phyloP scores from a whole-genome alignment of 441 rosid species.

The Brassica hybrid region DNA sequence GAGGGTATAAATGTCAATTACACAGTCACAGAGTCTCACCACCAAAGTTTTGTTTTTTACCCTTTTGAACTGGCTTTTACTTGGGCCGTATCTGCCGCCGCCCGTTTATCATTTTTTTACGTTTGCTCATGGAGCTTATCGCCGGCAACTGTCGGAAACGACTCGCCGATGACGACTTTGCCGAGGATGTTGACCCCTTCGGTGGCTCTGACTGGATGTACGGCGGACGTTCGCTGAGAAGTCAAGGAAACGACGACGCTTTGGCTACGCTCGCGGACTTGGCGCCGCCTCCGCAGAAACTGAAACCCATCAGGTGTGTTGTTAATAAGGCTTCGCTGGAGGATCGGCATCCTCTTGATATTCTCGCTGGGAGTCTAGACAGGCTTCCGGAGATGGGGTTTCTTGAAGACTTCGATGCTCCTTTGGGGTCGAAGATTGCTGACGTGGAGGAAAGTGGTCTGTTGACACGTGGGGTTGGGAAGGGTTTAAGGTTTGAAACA shows the following conservation, averaged over 20 bases:
- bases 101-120: slow-evolving; percentile 34
- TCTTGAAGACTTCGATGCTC: slow-evolving; percentile 43
- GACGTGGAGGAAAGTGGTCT: slow-evolving; percentile 35
- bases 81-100: slow-evolving; percentile 38
- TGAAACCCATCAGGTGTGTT: slow-evolving; percentile 65
- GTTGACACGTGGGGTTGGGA: slow-evolving; percentile 18
- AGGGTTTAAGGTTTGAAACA: not conserved
- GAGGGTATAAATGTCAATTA: slow-evolving; percentile 29
- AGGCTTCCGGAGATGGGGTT: slow-evolving; percentile 46
- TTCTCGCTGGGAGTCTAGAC: slow-evolving; percentile 43
- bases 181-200: slow-evolving; percentile 57
- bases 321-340: slow-evolving; percentile 44
- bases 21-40: not conserved
- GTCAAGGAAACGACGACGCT: slow-evolving; percentile 35
- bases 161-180: slow-evolving; percentile 42
- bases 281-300: slow-evolving; percentile 66
- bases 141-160: slow-evolving; percentile 54
- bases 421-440: slow-evolving; percentile 36
- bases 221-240: slow-evolving; percentile 33
- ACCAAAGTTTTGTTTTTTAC: slow-evolving; percentile 4
- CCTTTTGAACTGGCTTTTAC: slow-evolving; percentile 42
- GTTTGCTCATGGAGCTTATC: slow-evolving; percentile 57
- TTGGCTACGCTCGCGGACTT: slow-evolving; percentile 43
- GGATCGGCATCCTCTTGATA: slow-evolving; percentile 39
- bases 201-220: slow-evolving; percentile 38